A percentile compares a stretch with the other conserved stretches of the same genome.
Evolutionary conservation across 345 rosid genomes (phyloP).

Genomic region (Eucalyptus regnans): DNA sequence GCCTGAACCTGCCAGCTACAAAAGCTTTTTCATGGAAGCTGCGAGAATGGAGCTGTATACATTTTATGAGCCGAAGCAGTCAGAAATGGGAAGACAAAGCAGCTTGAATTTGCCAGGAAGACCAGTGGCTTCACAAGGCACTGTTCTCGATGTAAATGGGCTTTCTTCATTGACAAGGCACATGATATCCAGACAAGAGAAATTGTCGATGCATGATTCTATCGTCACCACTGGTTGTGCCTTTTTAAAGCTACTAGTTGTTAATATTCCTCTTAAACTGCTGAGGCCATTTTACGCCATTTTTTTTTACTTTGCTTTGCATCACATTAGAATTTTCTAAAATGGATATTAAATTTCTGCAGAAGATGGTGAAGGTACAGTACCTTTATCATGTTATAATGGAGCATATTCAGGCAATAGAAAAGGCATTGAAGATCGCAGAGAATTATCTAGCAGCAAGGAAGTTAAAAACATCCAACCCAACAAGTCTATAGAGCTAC

Average conservation of each 20-base stretch:
- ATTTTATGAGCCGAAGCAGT: constrained; percentile 33
- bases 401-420: constrained; percentile 16
- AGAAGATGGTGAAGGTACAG: constrained; percentile 27
- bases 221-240: constrained; percentile 40
- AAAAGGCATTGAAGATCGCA: constrained; percentile 14
- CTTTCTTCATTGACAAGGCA: constrained; percentile 27
- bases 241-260: background rate
- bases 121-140: constrained; percentile 22
- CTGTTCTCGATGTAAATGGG: constrained; percentile 20
- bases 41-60: constrained; percentile 52
- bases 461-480: constrained; percentile 21
- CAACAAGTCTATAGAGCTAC: constrained; percentile 12
- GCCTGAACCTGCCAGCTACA: background rate
- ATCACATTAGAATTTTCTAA: background rate
- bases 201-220: constrained; percentile 13
- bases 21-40: constrained; percentile 19
- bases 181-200: constrained; percentile 7
- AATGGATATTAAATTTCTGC: background rate
- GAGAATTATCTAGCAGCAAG: constrained; percentile 13
- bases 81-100: constrained; percentile 10
- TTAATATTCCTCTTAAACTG: background rate
- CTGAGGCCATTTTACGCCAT: background rate
- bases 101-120: constrained; percentile 14
- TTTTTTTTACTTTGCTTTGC: background rate
- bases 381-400: constrained; percentile 10